Percentiles rank a stretch among this genome's conserved stretches.
Conservation (phyloP, 1,284 basidiomycete species). For the Papiliotrema nemorosa region DNA sequence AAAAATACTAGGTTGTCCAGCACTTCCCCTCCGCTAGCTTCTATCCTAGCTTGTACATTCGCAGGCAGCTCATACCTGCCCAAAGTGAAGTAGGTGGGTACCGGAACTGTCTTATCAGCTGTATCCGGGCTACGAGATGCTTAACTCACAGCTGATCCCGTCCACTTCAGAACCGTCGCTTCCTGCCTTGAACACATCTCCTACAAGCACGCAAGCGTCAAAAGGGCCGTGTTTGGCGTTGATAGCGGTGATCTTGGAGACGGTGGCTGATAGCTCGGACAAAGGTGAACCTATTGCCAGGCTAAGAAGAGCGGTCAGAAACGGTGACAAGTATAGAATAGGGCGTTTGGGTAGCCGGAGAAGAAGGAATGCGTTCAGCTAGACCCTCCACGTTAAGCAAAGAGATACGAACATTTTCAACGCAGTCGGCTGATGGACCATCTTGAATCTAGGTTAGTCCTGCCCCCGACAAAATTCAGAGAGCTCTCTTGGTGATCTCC, state of each 20-base stretch:
- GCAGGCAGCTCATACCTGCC: constrained; percentile 71
- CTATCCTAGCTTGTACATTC: constrained; percentile 67
- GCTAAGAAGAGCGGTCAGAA: constrained; percentile 50
- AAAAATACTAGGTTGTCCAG: constrained; percentile 77
- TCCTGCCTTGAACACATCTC: constrained; percentile 80
- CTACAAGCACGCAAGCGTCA: constrained; percentile 76
- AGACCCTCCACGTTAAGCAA: too few relatives aligned
- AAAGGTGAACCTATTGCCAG: constrained; percentile 80
- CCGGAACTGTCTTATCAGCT: constrained; percentile 59
- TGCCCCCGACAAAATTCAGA: too few relatives aligned
- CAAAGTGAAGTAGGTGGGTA: constrained; percentile 90
- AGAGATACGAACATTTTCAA: constrained; percentile 27
- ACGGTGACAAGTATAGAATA: constrained; percentile 10
- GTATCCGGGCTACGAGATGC: too few relatives aligned
- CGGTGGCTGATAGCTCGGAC: constrained; percentile 70
- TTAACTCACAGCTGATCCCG: constrained; percentile 42
- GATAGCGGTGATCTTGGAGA: constrained; percentile 77
- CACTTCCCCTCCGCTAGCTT: constrained; percentile 70
- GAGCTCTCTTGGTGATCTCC: constrained; percentile 12
- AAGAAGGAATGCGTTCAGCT: too few relatives aligned
- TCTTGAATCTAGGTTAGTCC: too few relatives aligned
- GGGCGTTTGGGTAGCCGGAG: too few relatives aligned
- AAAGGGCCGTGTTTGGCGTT: constrained; percentile 94
- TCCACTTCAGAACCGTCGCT: constrained; percentile 52
- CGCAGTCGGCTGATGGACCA: constrained; percentile 22